These are phyloP conservation scores for Fusarium tjaetaba DNA, from an alignment of 2,329 filamentous ascomycete genomes.

Conservation along the genomic window DNA sequence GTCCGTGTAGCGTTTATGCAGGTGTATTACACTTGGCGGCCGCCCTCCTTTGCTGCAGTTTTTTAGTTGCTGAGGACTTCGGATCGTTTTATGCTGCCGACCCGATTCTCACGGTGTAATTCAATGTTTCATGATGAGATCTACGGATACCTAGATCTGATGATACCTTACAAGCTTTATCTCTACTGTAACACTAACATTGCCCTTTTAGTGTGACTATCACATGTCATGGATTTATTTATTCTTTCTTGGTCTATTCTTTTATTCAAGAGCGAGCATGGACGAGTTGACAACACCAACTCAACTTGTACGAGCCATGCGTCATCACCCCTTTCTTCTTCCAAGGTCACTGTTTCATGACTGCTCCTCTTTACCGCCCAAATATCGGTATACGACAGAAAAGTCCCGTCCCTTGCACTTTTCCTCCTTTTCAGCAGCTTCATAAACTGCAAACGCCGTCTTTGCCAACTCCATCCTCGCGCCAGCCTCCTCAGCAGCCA, in stretches of 20 bases:
- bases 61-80: constrained; percentile 15
- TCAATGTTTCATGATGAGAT: neutral
- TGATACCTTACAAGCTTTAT: neutral
- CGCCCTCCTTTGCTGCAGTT: constrained; percentile 18
- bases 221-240: neutral
- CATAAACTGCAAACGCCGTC: constrained; percentile 73
- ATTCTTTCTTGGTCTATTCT: neutral
- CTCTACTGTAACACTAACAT: neutral
- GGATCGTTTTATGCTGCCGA: constrained; percentile 25
- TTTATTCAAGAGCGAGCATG: neutral
- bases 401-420: constrained; percentile 77
- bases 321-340: neutral
- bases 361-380: constrained; percentile 63
- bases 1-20: neutral
- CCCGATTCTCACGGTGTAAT: neutral
- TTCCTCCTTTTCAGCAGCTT: constrained; percentile 69
- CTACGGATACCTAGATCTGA: neutral
- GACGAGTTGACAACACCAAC: neutral
- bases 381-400: constrained; percentile 80
- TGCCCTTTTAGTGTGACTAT: neutral
- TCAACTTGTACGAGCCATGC: neutral
- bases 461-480: constrained; percentile 73
- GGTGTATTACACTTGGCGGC: constrained; percentile 22
- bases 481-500: constrained; percentile 74
- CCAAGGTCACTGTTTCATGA: neutral